Base-by-base conservation (phyloP, 257 asterid species). In the Apocynum venetum region DNA sequence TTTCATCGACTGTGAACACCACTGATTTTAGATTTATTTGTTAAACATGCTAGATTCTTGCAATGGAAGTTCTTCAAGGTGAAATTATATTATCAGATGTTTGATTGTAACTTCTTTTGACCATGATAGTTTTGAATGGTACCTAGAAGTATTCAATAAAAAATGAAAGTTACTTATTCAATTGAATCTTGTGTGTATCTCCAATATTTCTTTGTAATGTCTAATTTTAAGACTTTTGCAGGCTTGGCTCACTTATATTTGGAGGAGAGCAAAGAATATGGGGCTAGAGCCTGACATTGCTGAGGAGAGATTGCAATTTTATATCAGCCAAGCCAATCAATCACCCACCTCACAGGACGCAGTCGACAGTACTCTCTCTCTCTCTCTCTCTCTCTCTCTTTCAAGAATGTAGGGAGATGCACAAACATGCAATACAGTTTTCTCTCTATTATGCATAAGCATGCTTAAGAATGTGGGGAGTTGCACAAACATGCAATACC, bases 231-330 rank as follows among this genome's bases (percentile, higher is more conserved):
- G 20, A 43, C 40, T 19, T 55, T 75, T 77, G 74, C 76, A 95
- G 99, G 97, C 98, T 2, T 91, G 97, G 98, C 81, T 95, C 46
- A 64, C 84, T 51, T 93, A 93, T 80, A 88, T 89, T 65, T 95
- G 99, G 98, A 90, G 98, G 86, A 83, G 96, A 82, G 96, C 93
- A 3, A 91, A 87, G 64, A 86, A 84, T 71, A 88, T 87, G 71
- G 96, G 91, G 7, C 49, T 93, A 80, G 96, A 90, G 78, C 78
- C 87, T 2, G 99, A 95, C 75, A 90, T 95, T 78, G 94, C 89
- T 6, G 97, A 93, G 48, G 99, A 95, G 78, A 81, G 96, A 80
- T 77, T 95, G 55, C 86, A 86, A 61, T 85, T 81, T 74, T 95
- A 97, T 97, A 93, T 93, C 83, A 85, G 84, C 86, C 97, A 89